Evolutionary conservation across 2,329 filamentous ascomycete species (phyloP).

Genomic region (Penicillium sp.): DNA sequence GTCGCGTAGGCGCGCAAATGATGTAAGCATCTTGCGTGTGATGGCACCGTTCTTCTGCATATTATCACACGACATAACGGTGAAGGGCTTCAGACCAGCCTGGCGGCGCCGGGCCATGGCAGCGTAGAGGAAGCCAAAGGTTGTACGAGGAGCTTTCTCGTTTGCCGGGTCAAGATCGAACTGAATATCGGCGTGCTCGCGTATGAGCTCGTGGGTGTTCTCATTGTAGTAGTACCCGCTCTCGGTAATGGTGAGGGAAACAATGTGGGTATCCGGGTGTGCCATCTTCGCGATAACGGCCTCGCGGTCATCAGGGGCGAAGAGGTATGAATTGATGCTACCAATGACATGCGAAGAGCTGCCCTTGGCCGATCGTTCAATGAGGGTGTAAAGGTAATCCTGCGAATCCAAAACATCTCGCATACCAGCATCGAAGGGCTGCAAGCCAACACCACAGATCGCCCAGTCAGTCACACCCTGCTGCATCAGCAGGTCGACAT

Average conservation of each 20-base stretch:
- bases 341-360: slow-evolving; percentile 51
- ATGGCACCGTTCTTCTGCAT: slow-evolving; percentile 59
- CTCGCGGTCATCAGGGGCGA: slow-evolving; percentile 53
- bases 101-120: slow-evolving; percentile 49
- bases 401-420: slow-evolving; percentile 51
- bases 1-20: slow-evolving; percentile 51
- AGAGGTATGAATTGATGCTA: slow-evolving; percentile 55
- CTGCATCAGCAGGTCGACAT: slow-evolving; percentile 51
- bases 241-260: slow-evolving; percentile 58
- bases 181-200: slow-evolving; percentile 52
- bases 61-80: slow-evolving; percentile 57
- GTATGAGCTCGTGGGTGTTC: slow-evolving; percentile 55
- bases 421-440: slow-evolving; percentile 53
- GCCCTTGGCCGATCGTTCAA: slow-evolving; percentile 55
- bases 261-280: slow-evolving; percentile 54
- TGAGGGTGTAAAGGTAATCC: slow-evolving; percentile 55
- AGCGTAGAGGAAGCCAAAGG: slow-evolving; percentile 55
- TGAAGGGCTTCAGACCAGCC: slow-evolving; percentile 53
- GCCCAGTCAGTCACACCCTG: slow-evolving; percentile 49
- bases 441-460: slow-evolving; percentile 55
- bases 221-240: slow-evolving; percentile 60
- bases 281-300: slow-evolving; percentile 58
- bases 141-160: slow-evolving; percentile 47
- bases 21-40: slow-evolving; percentile 53
- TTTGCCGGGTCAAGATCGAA: slow-evolving; percentile 48